phyloP scores from a whole-genome alignment of 2,329 filamentous ascomycete genomes.

The Lasiodiplodia sp. region DNA sequence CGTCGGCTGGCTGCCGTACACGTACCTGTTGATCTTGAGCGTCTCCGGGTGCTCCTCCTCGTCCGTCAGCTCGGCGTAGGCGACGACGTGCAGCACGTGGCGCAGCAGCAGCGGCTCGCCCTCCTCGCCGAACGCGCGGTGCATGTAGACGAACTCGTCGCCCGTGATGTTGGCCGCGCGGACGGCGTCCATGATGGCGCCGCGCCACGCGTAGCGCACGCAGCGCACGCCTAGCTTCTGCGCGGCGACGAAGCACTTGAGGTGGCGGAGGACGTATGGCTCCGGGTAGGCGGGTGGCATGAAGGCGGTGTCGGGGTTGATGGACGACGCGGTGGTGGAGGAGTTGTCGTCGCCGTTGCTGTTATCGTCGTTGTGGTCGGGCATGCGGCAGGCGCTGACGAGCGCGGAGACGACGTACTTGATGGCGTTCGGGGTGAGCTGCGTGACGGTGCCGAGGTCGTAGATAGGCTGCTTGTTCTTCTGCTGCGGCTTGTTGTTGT shows the following conservation, averaged over 20 bases:
- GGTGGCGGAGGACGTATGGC: constrained; percentile 39
- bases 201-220: constrained; percentile 25
- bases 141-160: constrained; percentile 38
- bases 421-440: not conserved
- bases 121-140: constrained; percentile 19
- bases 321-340: too few species aligned
- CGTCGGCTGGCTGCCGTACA: not conserved
- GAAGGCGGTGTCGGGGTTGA: constrained; percentile 36
- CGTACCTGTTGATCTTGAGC: not conserved
- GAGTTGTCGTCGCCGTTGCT: too few species aligned
- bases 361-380: constrained; percentile 6
- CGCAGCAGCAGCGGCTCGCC: constrained; percentile 32
- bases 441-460: not conserved
- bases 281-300: constrained; percentile 26
- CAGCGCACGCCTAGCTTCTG: constrained; percentile 47
- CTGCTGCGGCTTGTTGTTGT: not conserved
- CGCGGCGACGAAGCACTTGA: constrained; percentile 41
- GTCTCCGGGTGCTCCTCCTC: constrained; percentile 30
- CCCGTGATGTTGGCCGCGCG: constrained; percentile 45
- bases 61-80: constrained; percentile 42
- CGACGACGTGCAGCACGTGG: constrained; percentile 48
- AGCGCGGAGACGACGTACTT: constrained; percentile 42
- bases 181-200: constrained; percentile 35
- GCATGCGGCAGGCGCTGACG: constrained; percentile 48
- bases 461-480: not conserved